Evolutionary conservation across 1,284 basidiomycete species (phyloP).

Genomic region (Cryptococcus hybrid): DNA sequence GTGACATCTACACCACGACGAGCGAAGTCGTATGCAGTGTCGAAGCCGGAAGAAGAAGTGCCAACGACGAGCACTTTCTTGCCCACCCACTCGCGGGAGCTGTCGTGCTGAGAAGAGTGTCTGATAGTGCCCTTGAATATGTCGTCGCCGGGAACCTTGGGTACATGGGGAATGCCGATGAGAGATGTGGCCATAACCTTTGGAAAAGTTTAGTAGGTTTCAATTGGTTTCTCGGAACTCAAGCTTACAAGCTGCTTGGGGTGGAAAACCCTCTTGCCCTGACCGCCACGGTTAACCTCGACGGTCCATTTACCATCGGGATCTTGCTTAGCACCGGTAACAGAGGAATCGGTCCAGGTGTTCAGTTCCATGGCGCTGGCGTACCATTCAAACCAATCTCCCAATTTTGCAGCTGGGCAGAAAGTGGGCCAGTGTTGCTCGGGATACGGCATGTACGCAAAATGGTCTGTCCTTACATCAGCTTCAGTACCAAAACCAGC

Average conservation of each 20-base stretch:
- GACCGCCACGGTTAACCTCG: constrained; percentile 49
- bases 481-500: background rate
- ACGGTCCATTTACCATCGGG: constrained; percentile 57
- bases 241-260: constrained; percentile 42
- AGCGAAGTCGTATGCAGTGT: constrained; percentile 54
- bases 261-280: constrained; percentile 52
- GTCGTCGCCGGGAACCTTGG: constrained; percentile 40
- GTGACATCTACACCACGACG: constrained; percentile 58
- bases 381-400: constrained; percentile 39
- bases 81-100: constrained; percentile 54
- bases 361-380: constrained; percentile 35
- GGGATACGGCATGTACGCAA: constrained; percentile 55
- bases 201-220: background rate
- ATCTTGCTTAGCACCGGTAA: constrained; percentile 52
- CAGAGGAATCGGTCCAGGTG: constrained; percentile 51
- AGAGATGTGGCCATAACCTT: constrained; percentile 35
- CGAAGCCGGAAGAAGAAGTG: constrained; percentile 59
- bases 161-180: constrained; percentile 19
- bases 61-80: constrained; percentile 64
- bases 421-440: constrained; percentile 61
- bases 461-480: constrained; percentile 28
- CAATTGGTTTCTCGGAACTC: background rate
- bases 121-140: constrained; percentile 57
- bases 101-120: constrained; percentile 59
- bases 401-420: constrained; percentile 55